Evolutionary conservation across 148 eudicot species (phyloP), one percentile per base, ranked within the genome.

Genomic region (Vaccinium corymbosum): DNA sequence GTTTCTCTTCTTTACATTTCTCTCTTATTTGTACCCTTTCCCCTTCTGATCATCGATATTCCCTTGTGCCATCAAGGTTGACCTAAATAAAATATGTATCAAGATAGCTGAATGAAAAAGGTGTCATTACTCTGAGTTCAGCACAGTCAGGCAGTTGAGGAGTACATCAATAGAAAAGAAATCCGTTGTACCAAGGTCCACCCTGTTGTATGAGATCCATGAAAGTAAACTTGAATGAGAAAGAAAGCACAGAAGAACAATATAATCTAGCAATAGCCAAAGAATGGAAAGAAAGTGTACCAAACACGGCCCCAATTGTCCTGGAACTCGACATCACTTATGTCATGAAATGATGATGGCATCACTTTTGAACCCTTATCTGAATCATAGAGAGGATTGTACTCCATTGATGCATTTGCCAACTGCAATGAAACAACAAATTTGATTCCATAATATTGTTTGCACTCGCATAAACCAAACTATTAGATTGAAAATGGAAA

Each of bases 271-370:
- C 6, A 42, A 52, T 46, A 71, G 29, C 25, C 20, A 87, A 50
- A 19, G 86, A 73, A 57, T 83, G 7, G 10, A 70, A 82, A 81
- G 83, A 55, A 32, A 66, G 72, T 91, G 22, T 92, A 96, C 99
- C 99, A 89, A 82, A 96, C 90, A 1, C 99, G 94, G 70, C 94
- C 99, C 99, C 99, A 96, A 84, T 94, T 94, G 85, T 96, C 99
- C 87, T 96, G 99, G 90, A 97, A 97, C 82, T 94, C 95, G 53
- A 97, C 92, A 81, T 94, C 89, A 82, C 99, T 76, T 49, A 97
- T 93, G 80, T 97, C 99, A 89, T 97, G 98, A 88, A 97, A 93
- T 62, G 99, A 94, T 38, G 98, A 92, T 83, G 98, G 98, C 94
- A 94, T 91, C 87, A 92, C 95, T 16, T 87, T 89, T 38, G 83